Evolutionary conservation across 202 grass and related monocot genomes (phyloP).

Genomic region (Setaria viridis): DNA sequence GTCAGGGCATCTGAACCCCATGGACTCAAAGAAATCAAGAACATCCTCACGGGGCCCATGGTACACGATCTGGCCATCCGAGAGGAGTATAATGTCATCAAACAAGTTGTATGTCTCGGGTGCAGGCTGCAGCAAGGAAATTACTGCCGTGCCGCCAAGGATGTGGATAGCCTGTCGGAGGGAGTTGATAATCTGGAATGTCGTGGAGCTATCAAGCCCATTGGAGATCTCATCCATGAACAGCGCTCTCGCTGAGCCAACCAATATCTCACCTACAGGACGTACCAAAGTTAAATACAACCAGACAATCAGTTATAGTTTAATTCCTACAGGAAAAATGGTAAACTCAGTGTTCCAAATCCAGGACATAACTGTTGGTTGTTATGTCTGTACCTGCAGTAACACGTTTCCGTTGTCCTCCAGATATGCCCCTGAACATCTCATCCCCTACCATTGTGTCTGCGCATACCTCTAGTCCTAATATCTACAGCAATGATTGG

Average conservation of each 20-base stretch:
- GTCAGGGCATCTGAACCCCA: slow-evolving; percentile 88
- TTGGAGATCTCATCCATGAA: slow-evolving; percentile 99
- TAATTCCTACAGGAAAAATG: neutral
- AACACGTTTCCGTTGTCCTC: slow-evolving; percentile 80
- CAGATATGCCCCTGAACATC: slow-evolving; percentile 89
- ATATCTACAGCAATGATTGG: slow-evolving; percentile 61
- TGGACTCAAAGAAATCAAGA: slow-evolving; percentile 79
- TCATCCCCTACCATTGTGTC: slow-evolving; percentile 91
- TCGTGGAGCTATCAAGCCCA: slow-evolving; percentile 86
- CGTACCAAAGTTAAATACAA: neutral
- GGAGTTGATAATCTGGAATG: slow-evolving; percentile 87
- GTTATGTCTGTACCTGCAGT: slow-evolving; percentile 65
- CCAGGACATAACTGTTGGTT: neutral
- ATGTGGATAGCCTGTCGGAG: slow-evolving; percentile 66
- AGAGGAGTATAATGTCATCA: slow-evolving; percentile 86
- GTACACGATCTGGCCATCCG: slow-evolving; percentile 86
- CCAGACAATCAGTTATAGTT: neutral
- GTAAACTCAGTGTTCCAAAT: neutral
- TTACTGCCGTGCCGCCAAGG: slow-evolving; percentile 63
- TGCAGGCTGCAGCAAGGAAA: slow-evolving; percentile 85
- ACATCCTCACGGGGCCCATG: slow-evolving; percentile 80
- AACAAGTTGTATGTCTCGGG: slow-evolving; percentile 89
- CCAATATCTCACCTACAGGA: slow-evolving; percentile 88
- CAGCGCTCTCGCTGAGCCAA: slow-evolving; percentile 71
- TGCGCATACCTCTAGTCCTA: slow-evolving; percentile 80